Percentiles rank a stretch among this genome's conserved stretches.
Conservation (phyloP, 345 rosid species). For the Conringia planisiliqua region DNA sequence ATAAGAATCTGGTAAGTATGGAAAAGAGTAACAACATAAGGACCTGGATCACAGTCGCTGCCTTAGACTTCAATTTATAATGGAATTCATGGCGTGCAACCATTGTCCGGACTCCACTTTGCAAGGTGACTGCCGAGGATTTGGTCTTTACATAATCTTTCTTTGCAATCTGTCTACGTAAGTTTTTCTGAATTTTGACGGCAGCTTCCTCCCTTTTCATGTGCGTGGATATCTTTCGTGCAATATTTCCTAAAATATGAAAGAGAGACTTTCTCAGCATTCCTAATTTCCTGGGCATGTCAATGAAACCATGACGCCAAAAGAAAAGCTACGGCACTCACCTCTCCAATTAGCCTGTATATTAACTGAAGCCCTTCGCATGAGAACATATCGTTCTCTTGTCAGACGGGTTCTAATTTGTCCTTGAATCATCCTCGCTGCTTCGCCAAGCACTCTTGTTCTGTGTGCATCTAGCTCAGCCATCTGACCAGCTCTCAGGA, state of each 20-base stretch:
- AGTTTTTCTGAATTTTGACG: conserved; percentile 62
- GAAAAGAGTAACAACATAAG: neutral
- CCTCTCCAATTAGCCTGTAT: conserved; percentile 89
- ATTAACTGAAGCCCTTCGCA: conserved; percentile 50
- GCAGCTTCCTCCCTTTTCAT: conserved; percentile 62
- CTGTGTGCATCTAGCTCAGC: conserved; percentile 77
- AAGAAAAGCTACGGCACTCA: conserved; percentile 27
- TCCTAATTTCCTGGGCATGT: neutral
- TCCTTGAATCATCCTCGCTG: conserved; percentile 69
- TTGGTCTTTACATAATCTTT: conserved; percentile 39
- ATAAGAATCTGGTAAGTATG: conserved; percentile 6
- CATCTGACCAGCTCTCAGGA: conserved; percentile 77
- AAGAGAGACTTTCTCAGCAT: conserved; percentile 7
- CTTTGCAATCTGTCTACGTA: conserved; percentile 57
- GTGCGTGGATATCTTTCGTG: conserved; percentile 33
- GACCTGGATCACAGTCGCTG: conserved; percentile 65
- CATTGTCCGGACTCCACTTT: conserved; percentile 55
- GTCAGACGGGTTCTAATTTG: conserved; percentile 38
- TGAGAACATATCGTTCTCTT: conserved; percentile 44
- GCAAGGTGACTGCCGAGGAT: conserved; percentile 60
- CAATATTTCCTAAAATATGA: conserved; percentile 48
- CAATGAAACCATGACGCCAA: neutral
- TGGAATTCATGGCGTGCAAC: conserved; percentile 46
- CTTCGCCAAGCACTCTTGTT: conserved; percentile 44
- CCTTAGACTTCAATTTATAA: conserved; percentile 35